A percentile compares a stretch with the other conserved stretches of the same genome.
phyloP scores from a whole-genome alignment of 345 rosid genomes.

The Euphorbia lathyris region DNA sequence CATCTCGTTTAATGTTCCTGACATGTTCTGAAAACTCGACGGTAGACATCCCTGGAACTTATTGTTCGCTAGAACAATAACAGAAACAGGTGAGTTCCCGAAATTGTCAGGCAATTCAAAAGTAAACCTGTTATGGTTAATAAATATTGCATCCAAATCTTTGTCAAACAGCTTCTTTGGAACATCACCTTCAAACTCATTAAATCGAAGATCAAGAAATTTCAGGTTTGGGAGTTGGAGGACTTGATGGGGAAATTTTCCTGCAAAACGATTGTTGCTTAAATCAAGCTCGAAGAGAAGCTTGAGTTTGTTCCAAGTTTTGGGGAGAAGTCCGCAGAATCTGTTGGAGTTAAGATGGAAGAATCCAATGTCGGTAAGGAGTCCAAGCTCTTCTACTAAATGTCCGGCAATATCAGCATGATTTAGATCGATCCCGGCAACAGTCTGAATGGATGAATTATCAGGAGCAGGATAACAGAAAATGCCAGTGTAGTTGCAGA shows the following conservation, averaged over 20 bases:
- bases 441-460: conserved; percentile 46
- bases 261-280: conserved; percentile 34
- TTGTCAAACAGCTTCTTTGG: conserved; percentile 65
- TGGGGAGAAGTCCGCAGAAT: conserved; percentile 65
- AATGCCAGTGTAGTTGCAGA: conserved; percentile 78
- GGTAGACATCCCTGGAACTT: conserved; percentile 72
- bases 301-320: conserved; percentile 32
- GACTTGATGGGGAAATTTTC: conserved; percentile 59
- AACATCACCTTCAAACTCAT: conserved; percentile 75
- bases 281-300: conserved; percentile 27
- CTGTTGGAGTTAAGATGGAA: conserved; percentile 80
- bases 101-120: conserved; percentile 63
- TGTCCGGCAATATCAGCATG: conserved; percentile 70
- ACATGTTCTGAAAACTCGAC: conserved; percentile 59
- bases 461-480: conserved; percentile 56
- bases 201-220: conserved; percentile 78
- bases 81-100: conserved; percentile 74
- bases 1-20: conserved; percentile 56
- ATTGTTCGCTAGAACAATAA: conserved; percentile 61
- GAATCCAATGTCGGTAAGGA: conserved; percentile 52
- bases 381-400: conserved; percentile 64
- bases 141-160: conserved; percentile 66
- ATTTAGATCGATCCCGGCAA: conserved; percentile 77
- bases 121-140: conserved; percentile 65
- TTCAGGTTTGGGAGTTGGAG: conserved; percentile 55